Conservation (phyloP, 1,139 yeast species). For the Candida sojae region DNA sequence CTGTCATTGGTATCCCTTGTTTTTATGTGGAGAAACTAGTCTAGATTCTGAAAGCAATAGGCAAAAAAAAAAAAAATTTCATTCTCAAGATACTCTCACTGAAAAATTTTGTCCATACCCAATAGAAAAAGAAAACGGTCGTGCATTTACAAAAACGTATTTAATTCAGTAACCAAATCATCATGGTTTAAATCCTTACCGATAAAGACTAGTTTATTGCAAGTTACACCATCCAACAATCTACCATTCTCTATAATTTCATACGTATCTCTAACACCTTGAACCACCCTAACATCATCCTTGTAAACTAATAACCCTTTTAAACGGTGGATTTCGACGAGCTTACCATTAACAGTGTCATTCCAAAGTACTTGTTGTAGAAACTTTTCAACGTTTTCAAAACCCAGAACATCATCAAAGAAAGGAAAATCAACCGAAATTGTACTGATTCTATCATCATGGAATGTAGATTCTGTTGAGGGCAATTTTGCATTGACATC, state of each 20-base stretch:
- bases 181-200: slow-evolving; percentile 61
- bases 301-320: slow-evolving; percentile 66
- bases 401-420: slow-evolving; percentile 29
- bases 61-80: too few relatives aligned
- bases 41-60: too few relatives aligned
- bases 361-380: slow-evolving; percentile 76
- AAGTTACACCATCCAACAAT: slow-evolving; percentile 34
- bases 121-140: neutral
- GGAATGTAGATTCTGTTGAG: slow-evolving; percentile 26
- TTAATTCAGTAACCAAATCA: slow-evolving; percentile 29
- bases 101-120: neutral
- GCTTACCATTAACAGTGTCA: slow-evolving; percentile 37
- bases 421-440: slow-evolving; percentile 56
- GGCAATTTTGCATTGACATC: slow-evolving; percentile 46
- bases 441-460: slow-evolving; percentile 63
- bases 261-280: slow-evolving; percentile 91
- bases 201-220: slow-evolving; percentile 72
- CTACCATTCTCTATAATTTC: slow-evolving; percentile 64
- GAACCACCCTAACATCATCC: slow-evolving; percentile 65
- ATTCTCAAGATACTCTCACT: neutral
- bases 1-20: neutral
- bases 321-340: slow-evolving; percentile 73
- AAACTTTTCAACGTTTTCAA: slow-evolving; percentile 54
- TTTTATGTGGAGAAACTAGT: too few relatives aligned
- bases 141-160: slow-evolving; percentile 15